These are phyloP conservation scores for Davidsoniella australis DNA, from an alignment of 2,329 filamentous ascomycete species.

Conservation along the genomic window DNA sequence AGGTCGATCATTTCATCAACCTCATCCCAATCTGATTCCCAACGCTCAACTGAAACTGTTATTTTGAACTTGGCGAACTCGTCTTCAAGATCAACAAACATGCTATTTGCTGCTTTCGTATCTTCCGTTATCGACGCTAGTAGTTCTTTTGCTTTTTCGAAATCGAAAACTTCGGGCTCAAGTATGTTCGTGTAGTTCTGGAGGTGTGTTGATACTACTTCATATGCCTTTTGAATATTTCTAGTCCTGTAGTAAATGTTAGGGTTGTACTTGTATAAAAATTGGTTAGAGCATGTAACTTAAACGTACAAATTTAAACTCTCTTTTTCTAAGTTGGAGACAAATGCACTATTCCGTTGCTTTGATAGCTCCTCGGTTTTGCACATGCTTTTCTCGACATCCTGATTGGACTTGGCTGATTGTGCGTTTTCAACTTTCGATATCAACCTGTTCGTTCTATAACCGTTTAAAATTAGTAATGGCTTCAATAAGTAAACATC, in stretches of 20 bases:
- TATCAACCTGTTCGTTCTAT: conserved; percentile 4
- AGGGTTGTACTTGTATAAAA: neutral
- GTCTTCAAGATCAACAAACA: conserved; percentile 9
- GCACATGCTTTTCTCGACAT: neutral
- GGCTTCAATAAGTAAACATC: neutral
- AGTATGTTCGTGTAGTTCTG: neutral
- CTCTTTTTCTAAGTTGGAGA: conserved; percentile 5
- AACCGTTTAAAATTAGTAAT: neutral
- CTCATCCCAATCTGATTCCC: conserved; percentile 10
- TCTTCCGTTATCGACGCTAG: neutral
- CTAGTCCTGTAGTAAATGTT: conserved; percentile 3
- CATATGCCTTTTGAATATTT: conserved; percentile 4
- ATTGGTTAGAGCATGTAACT: neutral
- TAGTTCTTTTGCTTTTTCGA: neutral
- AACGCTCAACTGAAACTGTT: conserved; percentile 1
- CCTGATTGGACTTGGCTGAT: conserved; percentile 4
- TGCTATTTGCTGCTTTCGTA: conserved; percentile 1
- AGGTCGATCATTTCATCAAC: conserved; percentile 12
- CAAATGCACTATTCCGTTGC: conserved; percentile 2
- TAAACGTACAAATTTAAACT: conserved; percentile 8
- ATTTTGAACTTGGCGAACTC: conserved; percentile 1
- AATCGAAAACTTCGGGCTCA: neutral
- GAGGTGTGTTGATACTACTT: neutral
- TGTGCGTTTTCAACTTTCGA: conserved; percentile 5
- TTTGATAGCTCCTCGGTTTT: conserved; percentile 7